Conservation (phyloP, 768 basidiomycete species). For the Lactifluus volemus region DNA sequence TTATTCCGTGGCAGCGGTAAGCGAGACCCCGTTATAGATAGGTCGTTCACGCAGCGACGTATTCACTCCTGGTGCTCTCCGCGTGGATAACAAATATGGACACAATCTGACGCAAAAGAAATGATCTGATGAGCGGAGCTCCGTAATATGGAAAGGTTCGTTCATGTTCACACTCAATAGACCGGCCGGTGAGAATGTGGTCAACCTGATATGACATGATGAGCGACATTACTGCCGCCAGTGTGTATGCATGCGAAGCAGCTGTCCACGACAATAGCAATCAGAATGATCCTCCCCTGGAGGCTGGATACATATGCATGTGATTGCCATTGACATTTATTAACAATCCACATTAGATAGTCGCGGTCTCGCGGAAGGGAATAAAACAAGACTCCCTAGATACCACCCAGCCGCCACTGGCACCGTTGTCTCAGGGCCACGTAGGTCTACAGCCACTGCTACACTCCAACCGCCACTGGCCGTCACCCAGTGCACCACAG, state of each 20-base stretch:
- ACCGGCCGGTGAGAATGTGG: neutral
- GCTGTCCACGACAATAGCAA: too few relatives aligned
- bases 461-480: too few relatives aligned
- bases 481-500: too few relatives aligned
- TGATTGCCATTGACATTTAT: too few relatives aligned
- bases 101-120: neutral
- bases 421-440: too few relatives aligned
- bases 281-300: too few relatives aligned
- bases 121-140: neutral
- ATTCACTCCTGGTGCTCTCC: neutral
- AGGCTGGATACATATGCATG: too few relatives aligned
- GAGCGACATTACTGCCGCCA: neutral
- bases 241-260: neutral
- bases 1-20: neutral
- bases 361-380: too few relatives aligned
- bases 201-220: neutral
- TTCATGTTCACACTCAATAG: neutral
- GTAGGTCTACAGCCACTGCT: too few relatives aligned
- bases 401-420: too few relatives aligned
- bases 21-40: neutral
- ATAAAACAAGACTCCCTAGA: too few relatives aligned
- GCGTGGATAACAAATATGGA: neutral
- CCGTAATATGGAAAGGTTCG: neutral
- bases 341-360: too few relatives aligned
- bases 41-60: neutral